A percentile compares a stretch with the other conserved stretches of the same genome.
phyloP scores from a whole-genome alignment of 1,139 yeast species.

The Blastobotrys raffinosifermentans region DNA sequence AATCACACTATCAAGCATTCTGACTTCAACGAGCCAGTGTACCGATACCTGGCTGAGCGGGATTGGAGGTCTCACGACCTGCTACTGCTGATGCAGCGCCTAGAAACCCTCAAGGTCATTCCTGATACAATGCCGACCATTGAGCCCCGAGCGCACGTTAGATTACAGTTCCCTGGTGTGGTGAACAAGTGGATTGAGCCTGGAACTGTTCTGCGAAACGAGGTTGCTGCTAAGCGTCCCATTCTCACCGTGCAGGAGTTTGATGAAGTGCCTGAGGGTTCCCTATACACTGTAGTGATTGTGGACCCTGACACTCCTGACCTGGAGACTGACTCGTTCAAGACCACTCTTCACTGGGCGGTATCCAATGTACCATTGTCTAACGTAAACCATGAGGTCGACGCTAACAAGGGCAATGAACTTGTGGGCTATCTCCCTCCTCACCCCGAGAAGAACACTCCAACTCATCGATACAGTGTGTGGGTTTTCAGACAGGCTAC shows the following conservation, averaged over 20 bases:
- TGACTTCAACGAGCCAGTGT: conserved; percentile 74
- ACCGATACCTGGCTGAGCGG: conserved; percentile 58
- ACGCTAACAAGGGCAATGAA: conserved; percentile 42
- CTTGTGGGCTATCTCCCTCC: conserved; percentile 73
- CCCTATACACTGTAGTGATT: conserved; percentile 65
- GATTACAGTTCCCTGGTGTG: conserved; percentile 66
- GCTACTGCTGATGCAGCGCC: conserved; percentile 78
- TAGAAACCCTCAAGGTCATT: conserved; percentile 77
- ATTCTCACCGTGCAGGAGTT: conserved; percentile 69
- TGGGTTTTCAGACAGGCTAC: conserved; percentile 80
- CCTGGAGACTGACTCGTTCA: conserved; percentile 57
- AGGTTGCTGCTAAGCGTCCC: conserved; percentile 70
- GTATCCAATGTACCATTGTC: conserved; percentile 60
- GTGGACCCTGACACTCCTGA: conserved; percentile 95
- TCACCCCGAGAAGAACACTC: conserved; percentile 82
- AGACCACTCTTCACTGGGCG: conserved; percentile 75
- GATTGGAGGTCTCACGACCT: conserved; percentile 68
- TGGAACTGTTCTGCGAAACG: conserved; percentile 67
- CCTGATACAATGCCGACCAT: conserved; percentile 93
- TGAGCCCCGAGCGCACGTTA: conserved; percentile 73
- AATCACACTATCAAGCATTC: conserved; percentile 47
- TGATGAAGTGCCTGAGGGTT: conserved; percentile 43
- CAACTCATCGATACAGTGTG: conserved; percentile 73
- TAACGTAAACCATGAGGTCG: conserved; percentile 54
- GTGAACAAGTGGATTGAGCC: conserved; percentile 69